Evolutionary conservation across 768 basidiomycete species (phyloP).

Genomic region (Myochromella boudieri): DNA sequence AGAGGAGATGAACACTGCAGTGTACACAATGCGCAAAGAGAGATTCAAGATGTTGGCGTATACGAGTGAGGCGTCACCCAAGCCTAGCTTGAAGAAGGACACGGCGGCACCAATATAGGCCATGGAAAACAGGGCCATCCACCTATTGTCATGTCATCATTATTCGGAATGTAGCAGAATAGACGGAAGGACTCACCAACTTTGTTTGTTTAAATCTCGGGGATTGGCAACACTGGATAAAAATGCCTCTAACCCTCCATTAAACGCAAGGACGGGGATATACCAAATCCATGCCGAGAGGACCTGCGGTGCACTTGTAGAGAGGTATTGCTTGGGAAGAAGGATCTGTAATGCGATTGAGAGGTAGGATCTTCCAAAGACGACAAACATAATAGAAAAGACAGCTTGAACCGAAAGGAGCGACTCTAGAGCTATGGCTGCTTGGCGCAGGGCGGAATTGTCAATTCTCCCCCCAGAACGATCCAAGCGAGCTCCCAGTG

Average conservation of each 20-base stretch:
- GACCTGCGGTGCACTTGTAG: constrained; percentile 78
- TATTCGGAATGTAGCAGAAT: neutral
- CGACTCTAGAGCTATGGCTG: constrained; percentile 52
- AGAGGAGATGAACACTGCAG: constrained; percentile 10
- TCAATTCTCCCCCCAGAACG: constrained; percentile 12
- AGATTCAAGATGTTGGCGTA: constrained; percentile 77
- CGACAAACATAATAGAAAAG: constrained; percentile 65
- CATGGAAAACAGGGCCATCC: constrained; percentile 78
- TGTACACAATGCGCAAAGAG: constrained; percentile 57
- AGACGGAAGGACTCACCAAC: constrained; percentile 39
- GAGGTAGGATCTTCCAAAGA: constrained; percentile 78
- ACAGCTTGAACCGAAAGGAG: constrained; percentile 67
- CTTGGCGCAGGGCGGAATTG: constrained; percentile 31
- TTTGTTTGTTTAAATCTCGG: constrained; percentile 67
- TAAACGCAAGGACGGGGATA: constrained; percentile 86
- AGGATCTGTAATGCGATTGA: constrained; percentile 66
- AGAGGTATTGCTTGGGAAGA: constrained; percentile 66
- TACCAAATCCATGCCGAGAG: constrained; percentile 84
- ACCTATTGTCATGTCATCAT: constrained; percentile 34
- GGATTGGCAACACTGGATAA: constrained; percentile 75
- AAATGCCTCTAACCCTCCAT: constrained; percentile 92
- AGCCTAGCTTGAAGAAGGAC: constrained; percentile 39
- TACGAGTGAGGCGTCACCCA: constrained; percentile 71
- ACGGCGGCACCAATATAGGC: constrained; percentile 62
- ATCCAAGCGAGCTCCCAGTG: constrained; percentile 29